These are phyloP conservation scores for Rehmannia glutinosa DNA, from an alignment of 257 asterid species.

Conservation along the genomic window DNA sequence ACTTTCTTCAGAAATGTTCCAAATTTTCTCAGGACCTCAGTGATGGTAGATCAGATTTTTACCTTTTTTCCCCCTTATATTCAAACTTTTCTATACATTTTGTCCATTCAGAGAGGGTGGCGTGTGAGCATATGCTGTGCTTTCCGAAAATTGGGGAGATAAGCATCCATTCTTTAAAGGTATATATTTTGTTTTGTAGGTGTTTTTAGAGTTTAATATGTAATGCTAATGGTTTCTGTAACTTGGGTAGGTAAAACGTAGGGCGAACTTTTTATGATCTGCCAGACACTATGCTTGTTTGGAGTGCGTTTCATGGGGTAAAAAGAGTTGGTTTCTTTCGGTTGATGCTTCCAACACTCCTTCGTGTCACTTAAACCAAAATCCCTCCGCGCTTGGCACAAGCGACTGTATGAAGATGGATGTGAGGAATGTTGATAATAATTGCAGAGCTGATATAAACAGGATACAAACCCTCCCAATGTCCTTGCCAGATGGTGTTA, in stretches of 20 bases:
- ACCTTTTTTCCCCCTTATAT: background rate
- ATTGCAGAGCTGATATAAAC: constrained; percentile 15
- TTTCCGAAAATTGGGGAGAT: constrained; percentile 52
- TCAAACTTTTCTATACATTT: background rate
- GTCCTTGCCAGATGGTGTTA: constrained; percentile 16
- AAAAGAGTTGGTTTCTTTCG: constrained; percentile 41
- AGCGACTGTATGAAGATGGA: constrained; percentile 19
- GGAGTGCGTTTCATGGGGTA: constrained; percentile 38
- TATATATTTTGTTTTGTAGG: constrained; percentile 17
- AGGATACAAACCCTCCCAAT: constrained; percentile 16
- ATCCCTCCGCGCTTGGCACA: constrained; percentile 12
- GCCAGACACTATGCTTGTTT: constrained; percentile 53
- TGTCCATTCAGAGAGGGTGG: constrained; percentile 47
- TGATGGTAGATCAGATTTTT: background rate
- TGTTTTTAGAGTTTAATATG: background rate
- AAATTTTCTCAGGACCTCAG: background rate
- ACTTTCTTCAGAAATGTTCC: background rate
- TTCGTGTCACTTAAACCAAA: background rate
- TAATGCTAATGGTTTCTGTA: constrained; percentile 3
- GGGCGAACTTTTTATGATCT: constrained; percentile 45
- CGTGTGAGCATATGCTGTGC: constrained; percentile 39
- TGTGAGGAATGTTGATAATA: constrained; percentile 1
- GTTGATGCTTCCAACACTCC: constrained; percentile 35
- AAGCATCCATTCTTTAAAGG: constrained; percentile 51
- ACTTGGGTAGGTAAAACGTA: constrained; percentile 30